Evolutionary conservation across 2,329 filamentous ascomycete genomes (phyloP), one percentile per base, ranked within the genome.

Genomic region (Clonostachys byssicola): DNA sequence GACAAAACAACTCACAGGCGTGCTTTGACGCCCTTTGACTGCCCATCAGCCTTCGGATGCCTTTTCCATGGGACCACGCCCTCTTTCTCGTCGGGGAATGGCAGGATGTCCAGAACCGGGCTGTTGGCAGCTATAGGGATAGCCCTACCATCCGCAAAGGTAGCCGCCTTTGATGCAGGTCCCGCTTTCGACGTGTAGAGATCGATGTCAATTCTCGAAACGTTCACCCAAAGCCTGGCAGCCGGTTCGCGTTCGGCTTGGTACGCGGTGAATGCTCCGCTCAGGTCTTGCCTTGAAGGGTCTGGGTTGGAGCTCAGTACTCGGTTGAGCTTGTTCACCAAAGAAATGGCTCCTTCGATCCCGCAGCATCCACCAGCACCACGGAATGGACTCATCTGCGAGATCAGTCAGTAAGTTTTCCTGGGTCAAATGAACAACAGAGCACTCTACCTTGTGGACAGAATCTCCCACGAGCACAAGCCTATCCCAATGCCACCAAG

Each of bases 1-100:
- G 23, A 30, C 23, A 30, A 9, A 30, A 30, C 23, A 8, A 8
- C 10, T 42, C 68, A 42, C n/a, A 42, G 41, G 14, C 41, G 16
- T 14, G 41, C 41, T 20, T 42, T 42, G n/a, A 23, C 41, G 8
- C 30, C 20, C 16, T 16, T 16, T 9, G 16, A 17, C n/a, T 16
- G 16, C 4, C 23, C 23, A 10, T 7, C 5, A 42, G 12, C 23
- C 41, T 20, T 42, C 13, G 41, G 41, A 10, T 23, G 16, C 5
- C 20, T 42, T 42, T 12, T 42, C 41, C 41, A 42, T 14, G n/a
- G 41, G 9, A 42, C 14, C n/a, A 23, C 16, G 3, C 41, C 41
- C 20, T 16, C 14, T 23, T 23, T 42, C 41, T 42, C 41, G n/a
- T 42, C 13, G 16, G n/a, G 8, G 12, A 42, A 17, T 14, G 41